Evolutionary conservation across 805 yeast genomes (phyloP), one percentile per base, ranked within the genome.

Genomic region (Pichia californica): DNA sequence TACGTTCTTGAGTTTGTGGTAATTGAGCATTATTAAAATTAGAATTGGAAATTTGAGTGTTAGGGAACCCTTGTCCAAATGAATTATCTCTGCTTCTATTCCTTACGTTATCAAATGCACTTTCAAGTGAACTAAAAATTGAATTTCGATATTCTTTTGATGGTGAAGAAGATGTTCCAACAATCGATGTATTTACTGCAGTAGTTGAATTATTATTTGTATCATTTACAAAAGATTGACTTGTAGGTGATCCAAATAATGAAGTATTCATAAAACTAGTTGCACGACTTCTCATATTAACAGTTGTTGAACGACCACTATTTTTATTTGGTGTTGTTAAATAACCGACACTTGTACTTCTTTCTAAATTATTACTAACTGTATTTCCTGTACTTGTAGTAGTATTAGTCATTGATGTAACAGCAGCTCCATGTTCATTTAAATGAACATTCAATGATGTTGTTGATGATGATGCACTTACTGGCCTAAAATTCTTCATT

Each of bases 401-500:
- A 16, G 40, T 38, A 18, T 21, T 27, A 13, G 35, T 31, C 10
- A 31, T 35, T 16, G 50, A n/a, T 10, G 31, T 20, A 10, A 18
- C 16, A 4, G 31, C 31, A 4, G 23, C 15, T 5, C 31, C 31
- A 16, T 27, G 14, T 25, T 37, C 40, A 30, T 29, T 38, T 18
- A 32, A 14, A 16, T 40, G 37, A 5, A 27, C 32, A 28, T 32
- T 31, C 20, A 63, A 46, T 15, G 68, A 63, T 1, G 63, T 56
- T 14, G 58, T 50, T 2, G 66, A 62, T 2, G 64, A 54, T 1
- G 66, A 59, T 11, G 54, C 58, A 31, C 66, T 63, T 4, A 57
- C 40, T 4, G 67, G 64, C 15, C 65, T 49, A 20, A 64, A 56
- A 30, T 42, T 60, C 45, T 63, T 64, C 59, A 64, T 61, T 2